These are phyloP conservation scores for Microsporum ferrugineum DNA, from an alignment of 2,329 filamentous ascomycete species.

Conservation along the genomic window DNA sequence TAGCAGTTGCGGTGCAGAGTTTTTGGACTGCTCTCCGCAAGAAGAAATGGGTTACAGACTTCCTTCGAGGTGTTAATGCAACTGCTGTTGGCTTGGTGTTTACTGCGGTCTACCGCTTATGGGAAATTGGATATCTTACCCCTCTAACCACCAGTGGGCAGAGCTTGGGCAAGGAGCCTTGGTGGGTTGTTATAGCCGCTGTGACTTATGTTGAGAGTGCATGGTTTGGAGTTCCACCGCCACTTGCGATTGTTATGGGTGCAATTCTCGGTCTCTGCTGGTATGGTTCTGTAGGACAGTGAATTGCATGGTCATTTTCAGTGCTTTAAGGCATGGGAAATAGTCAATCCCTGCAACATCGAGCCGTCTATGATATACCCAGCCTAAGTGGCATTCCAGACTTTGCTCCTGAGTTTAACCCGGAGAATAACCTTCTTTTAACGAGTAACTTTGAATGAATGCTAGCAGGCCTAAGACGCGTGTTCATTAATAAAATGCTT, in stretches of 20 bases:
- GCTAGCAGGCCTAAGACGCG: too few relatives aligned
- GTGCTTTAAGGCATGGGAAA: background rate
- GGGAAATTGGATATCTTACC: conserved; percentile 51
- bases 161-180: conserved; percentile 48
- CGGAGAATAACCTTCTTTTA: too few relatives aligned
- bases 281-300: conserved; percentile 33
- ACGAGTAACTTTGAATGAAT: too few relatives aligned
- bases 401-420: too few relatives aligned
- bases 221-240: conserved; percentile 38
- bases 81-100: conserved; percentile 51
- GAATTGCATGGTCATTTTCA: background rate
- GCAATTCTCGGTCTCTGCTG: conserved; percentile 39
- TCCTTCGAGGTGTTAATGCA: conserved; percentile 48
- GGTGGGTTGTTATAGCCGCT: conserved; percentile 53
- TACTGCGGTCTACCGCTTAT: conserved; percentile 52
- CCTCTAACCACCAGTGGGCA: conserved; percentile 38
- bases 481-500: too few relatives aligned
- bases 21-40: conserved; percentile 44
- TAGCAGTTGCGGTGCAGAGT: conserved; percentile 32
- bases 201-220: conserved; percentile 36
- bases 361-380: too few relatives aligned
- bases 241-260: conserved; percentile 37
- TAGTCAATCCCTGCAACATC: too few relatives aligned
- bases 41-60: conserved; percentile 38
- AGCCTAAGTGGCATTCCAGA: too few relatives aligned